Evolutionary conservation across 1,284 basidiomycete species (phyloP), one percentile per base, ranked within the genome.

Genomic region (Wolfiporia cocos): DNA sequence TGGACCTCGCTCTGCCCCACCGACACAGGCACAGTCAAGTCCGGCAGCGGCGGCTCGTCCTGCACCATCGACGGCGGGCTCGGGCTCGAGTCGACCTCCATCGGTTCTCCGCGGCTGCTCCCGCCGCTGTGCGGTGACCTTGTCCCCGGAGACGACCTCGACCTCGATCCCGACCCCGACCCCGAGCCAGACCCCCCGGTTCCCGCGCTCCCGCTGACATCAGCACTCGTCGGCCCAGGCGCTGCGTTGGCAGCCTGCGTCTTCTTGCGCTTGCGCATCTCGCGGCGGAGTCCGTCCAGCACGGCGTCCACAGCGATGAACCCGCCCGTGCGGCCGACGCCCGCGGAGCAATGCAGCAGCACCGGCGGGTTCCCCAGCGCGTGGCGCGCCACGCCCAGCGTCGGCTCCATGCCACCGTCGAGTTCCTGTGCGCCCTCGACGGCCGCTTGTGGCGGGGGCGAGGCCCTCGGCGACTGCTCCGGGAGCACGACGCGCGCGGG

Each of bases 261-360:
- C 46, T 56, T 59, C 37, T 47, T 51, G 18, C 53, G 50, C 48
- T 61, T 70, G 44, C 66, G 61, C 55, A 85, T 55, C 60, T 92
- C 88, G 30, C 74, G 64, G 46, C 78, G 68, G 2, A 95, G 67
- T 0, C 78, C 85, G 56, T 94, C 90, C 32, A 94, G 66, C 29
- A 93, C 73, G 2, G 92, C 85, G 61, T 94, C 91, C 3, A 94
- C 78, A 10, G 88, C 80, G 56, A 96, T 92, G 61, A 89, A 96
- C 30, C 88, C 89, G 19, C 92, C 92, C 0, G 93, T 96, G 29
- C 92, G 75, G 0, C 92, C 92, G 3, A 95, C 90, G 12, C 92
- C 92, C 0, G 92, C 92, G 15, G 90, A 92, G 58, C 91, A 93
- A 65, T 89, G 83, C 46, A 90, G 59, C 30, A 90, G 56, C 11